Percentiles rank a stretch among this genome's conserved stretches.
phyloP scores from a whole-genome alignment of 2,329 filamentous ascomycete species.

The Penicillium sp. region DNA sequence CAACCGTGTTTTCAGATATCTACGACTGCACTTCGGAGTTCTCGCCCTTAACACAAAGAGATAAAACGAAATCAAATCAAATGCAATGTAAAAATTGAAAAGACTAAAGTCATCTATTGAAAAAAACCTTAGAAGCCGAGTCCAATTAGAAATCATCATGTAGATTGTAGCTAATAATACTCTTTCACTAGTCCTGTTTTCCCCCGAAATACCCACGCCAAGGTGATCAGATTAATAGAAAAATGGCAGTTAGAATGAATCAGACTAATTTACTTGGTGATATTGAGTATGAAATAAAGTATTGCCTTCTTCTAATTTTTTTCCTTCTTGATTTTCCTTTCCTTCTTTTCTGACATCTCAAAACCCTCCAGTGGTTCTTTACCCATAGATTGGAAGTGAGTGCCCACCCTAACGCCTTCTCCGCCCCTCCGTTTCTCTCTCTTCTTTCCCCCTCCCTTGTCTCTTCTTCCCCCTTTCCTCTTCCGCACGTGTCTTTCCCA shows the following conservation, averaged over 20 bases:
- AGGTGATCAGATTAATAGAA: neutral
- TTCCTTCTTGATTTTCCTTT: too few relatives aligned
- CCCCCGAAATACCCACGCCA: neutral
- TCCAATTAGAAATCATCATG: neutral
- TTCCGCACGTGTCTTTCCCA: neutral
- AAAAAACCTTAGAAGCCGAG: neutral
- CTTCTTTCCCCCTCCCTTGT: constrained; percentile 3
- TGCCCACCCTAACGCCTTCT: constrained; percentile 1
- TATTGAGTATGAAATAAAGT: neutral
- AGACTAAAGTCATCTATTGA: neutral
- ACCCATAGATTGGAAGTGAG: neutral
- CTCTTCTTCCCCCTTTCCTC: constrained; percentile 6
- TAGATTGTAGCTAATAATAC: constrained; percentile 3
- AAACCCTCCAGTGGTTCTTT: neutral
- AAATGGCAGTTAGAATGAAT: neutral
- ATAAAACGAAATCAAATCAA: neutral
- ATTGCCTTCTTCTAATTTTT: too few relatives aligned
- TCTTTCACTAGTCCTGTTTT: neutral
- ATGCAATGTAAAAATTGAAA: neutral
- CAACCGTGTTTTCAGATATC: neutral
- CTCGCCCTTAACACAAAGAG: neutral
- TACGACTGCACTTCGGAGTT: neutral
- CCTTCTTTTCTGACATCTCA: neutral
- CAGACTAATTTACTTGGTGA: neutral
- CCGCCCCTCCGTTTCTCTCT: constrained; percentile 10